A percentile compares a stretch with the other conserved stretches of the same genome.
Conservation (phyloP, 2,329 filamentous ascomycete genomes). For the Ophiosphaerella korrae region DNA sequence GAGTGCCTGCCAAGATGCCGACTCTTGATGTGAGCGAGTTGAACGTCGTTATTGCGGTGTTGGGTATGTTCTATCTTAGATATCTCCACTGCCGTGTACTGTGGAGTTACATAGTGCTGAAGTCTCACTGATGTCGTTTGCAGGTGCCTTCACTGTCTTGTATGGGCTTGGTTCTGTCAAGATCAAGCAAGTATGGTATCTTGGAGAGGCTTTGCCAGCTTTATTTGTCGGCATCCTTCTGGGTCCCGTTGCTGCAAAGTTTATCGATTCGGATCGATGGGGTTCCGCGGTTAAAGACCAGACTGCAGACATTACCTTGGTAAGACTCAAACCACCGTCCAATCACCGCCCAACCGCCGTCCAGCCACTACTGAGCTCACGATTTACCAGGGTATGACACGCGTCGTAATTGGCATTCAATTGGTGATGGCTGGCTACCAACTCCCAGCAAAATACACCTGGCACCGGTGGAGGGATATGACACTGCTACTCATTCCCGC, state of each 20-base stretch:
- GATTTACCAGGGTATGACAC: conserved; percentile 51
- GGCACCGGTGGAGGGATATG: conserved; percentile 59
- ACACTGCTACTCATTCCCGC: conserved; percentile 61
- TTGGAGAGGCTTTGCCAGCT: conserved; percentile 59
- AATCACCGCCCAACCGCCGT: too few relatives aligned
- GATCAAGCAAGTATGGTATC: conserved; percentile 60
- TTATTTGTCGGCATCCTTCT: conserved; percentile 60
- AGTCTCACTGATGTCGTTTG: neutral
- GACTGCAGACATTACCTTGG: conserved; percentile 49
- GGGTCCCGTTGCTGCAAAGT: conserved; percentile 60
- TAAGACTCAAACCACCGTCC: conserved; percentile 22
- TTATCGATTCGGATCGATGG: conserved; percentile 55
- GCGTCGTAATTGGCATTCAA: conserved; percentile 67
- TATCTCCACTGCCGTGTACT: neutral
- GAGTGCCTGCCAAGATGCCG: conserved; percentile 44
- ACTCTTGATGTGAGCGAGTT: conserved; percentile 58
- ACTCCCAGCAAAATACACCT: conserved; percentile 62
- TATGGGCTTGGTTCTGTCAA: conserved; percentile 60
- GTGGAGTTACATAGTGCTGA: neutral
- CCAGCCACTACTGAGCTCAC: too few relatives aligned
- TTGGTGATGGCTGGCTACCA: conserved; percentile 68
- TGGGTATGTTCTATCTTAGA: conserved; percentile 45
- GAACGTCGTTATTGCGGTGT: conserved; percentile 56
- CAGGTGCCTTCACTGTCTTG: conserved; percentile 55
- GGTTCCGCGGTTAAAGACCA: conserved; percentile 40